Evolutionary conservation across 495 filamentous ascomycete genomes (phyloP).

Genomic region (Haplographium delicatum): DNA sequence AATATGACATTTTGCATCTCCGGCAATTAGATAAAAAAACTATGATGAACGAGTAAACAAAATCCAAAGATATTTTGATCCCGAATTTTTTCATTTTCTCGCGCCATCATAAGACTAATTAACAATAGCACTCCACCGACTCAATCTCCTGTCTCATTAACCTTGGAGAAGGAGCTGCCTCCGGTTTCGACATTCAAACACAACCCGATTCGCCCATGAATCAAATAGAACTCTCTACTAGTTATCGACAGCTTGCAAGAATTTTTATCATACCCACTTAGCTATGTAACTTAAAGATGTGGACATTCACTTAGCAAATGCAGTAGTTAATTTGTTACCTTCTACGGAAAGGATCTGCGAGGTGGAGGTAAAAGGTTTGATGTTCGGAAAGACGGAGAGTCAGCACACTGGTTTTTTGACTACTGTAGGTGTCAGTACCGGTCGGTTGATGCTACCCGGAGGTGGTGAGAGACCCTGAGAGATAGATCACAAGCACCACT

Average conservation of each 20-base stretch:
- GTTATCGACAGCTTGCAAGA: too few relatives aligned
- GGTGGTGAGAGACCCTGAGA: constrained; percentile 5
- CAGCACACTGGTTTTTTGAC: constrained; percentile 14
- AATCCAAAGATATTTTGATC: too few relatives aligned
- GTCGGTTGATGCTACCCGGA: constrained; percentile 15
- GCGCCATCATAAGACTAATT: not conserved
- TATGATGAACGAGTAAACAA: too few relatives aligned
- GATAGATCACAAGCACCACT: constrained; percentile 15
- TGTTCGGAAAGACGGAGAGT: constrained; percentile 6
- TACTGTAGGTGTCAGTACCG: constrained; percentile 14
- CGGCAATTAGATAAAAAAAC: too few relatives aligned
- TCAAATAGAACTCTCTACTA: constrained; percentile 17
- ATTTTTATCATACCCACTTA: too few relatives aligned
- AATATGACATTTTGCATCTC: not conserved
- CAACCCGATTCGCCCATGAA: constrained; percentile 11
- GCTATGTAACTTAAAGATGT: too few relatives aligned
- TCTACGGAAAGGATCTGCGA: constrained; percentile 14
- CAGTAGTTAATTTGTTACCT: too few relatives aligned
- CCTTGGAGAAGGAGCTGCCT: constrained; percentile 10
- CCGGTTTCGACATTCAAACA: not conserved
- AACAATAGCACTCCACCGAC: constrained; percentile 16
- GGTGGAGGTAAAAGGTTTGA: constrained; percentile 11
- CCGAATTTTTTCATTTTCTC: too few relatives aligned
- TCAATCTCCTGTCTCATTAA: constrained; percentile 10
- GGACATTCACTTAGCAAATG: too few relatives aligned